phyloP scores from a whole-genome alignment of 2,329 filamentous ascomycete genomes.

The Corynespora cassiicola region DNA sequence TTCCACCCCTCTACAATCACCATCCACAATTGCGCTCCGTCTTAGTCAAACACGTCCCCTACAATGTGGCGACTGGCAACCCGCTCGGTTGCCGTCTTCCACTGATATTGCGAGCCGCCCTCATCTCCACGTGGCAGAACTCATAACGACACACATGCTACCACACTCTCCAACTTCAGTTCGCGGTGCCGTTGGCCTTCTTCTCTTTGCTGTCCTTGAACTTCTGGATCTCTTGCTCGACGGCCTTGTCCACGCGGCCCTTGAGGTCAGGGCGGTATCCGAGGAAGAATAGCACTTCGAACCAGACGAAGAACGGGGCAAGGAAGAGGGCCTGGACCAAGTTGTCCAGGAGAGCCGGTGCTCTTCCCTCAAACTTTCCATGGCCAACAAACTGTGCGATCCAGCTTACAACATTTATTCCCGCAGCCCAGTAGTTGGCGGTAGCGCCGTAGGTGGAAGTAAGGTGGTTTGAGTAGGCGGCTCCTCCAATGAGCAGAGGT shows the following conservation, averaged over 20 bases:
- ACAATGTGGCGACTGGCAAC: no score
- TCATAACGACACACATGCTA: no score
- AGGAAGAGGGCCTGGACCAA: conserved; percentile 89
- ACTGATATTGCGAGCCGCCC: no score
- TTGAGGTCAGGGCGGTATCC: conserved; percentile 91
- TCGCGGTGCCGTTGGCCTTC: conserved; percentile 37
- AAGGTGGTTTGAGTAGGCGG: conserved; percentile 78
- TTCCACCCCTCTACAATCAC: no score
- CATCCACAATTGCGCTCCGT: no score
- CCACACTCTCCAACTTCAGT: conserved; percentile 19
- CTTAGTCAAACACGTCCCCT: no score
- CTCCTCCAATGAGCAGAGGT: conserved; percentile 75
- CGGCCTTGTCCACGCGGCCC: conserved; percentile 76
- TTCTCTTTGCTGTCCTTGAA: conserved; percentile 65
- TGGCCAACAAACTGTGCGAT: conserved; percentile 91
- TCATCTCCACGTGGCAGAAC: no score
- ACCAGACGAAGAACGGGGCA: conserved; percentile 96
- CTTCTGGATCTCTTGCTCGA: conserved; percentile 78
- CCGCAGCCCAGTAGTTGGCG: conserved; percentile 71
- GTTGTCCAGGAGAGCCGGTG: conserved; percentile 90
- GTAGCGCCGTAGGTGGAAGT: conserved; percentile 67
- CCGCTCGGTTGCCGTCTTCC: no score
- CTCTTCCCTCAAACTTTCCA: conserved; percentile 84
- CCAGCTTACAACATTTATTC: conserved; percentile 78
- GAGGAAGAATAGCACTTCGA: conserved; percentile 87